Evolutionary conservation across 495 filamentous ascomycete species (phyloP).

Genomic region (Cetradonia linearis): DNA sequence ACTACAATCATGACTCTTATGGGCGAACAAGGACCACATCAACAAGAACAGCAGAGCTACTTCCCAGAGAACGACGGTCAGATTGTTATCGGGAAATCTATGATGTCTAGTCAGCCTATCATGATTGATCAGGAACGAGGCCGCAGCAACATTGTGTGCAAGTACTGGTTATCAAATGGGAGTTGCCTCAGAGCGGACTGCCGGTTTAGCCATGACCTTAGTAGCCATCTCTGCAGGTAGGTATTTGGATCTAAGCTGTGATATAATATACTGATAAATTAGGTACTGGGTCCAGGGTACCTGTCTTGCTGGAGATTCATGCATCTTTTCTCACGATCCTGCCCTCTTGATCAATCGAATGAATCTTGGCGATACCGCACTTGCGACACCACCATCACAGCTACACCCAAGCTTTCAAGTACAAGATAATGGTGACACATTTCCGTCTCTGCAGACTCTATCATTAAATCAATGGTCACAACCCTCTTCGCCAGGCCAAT

Average conservation of each 20-base stretch:
- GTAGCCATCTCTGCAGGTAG: slow-evolving; percentile 96
- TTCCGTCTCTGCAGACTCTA: slow-evolving; percentile 64
- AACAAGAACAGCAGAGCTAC: slow-evolving; percentile 23
- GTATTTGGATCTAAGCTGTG: slow-evolving; percentile 24
- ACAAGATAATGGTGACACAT: slow-evolving; percentile 74
- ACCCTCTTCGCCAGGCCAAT: slow-evolving; percentile 25
- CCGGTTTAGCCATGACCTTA: slow-evolving; percentile 92
- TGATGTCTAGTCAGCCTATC: slow-evolving; percentile 60
- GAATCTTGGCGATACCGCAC: slow-evolving; percentile 47
- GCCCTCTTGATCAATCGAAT: slow-evolving; percentile 63
- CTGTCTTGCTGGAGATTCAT: slow-evolving; percentile 87
- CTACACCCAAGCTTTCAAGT: slow-evolving; percentile 61
- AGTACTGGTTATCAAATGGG: slow-evolving; percentile 87
- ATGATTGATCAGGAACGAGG: slow-evolving; percentile 59
- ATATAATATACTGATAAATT: slow-evolving; percentile 20
- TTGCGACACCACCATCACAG: slow-evolving; percentile 45
- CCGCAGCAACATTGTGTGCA: slow-evolving; percentile 76
- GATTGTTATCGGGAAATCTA: slow-evolving; percentile 84
- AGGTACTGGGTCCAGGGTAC: slow-evolving; percentile 97
- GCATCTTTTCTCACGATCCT: slow-evolving; percentile 96
- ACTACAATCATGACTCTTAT: slow-evolving; percentile 81
- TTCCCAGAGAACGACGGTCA: slow-evolving; percentile 31
- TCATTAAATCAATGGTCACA: slow-evolving; percentile 53
- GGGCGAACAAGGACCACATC: slow-evolving; percentile 38
- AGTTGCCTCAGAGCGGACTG: slow-evolving; percentile 92